Base-by-base conservation (phyloP, 768 basidiomycete genomes). In the Leccinum sublutescens region DNA sequence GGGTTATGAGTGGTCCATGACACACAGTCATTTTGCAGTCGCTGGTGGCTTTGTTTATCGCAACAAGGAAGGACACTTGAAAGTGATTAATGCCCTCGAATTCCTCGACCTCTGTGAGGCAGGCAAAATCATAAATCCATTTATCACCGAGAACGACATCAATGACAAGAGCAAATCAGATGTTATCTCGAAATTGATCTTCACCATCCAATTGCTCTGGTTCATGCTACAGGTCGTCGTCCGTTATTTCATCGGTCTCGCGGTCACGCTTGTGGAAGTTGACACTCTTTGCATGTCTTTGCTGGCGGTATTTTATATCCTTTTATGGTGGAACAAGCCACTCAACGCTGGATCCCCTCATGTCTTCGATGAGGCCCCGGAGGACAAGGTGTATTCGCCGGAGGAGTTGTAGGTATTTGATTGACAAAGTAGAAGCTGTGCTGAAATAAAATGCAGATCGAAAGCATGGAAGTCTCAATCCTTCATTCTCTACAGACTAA, bases 161-260 rank as follows among this genome's bases (percentile, higher is more conserved):
- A 40, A n/a, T 2, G 58, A 59, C 23, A 55, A 19, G 50, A 48
- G 55, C 45, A 60, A 52, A 36, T 52, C 45, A 4, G 59, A 56
- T 49, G 48, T 14, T 1, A 9, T 36, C 2, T 33, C 31, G 29
- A 61, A 58, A 12, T 9, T 36, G 4, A 34, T 58, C 14, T 49
- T 58, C 8, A 1, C 2, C 23, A 0, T 54, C 4, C 60, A 61
- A 7, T 12, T 58, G 15, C 2, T 40, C 27, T 58, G 56, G 50
- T 51, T 51, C 23, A 17, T 9, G 3, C 4, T 47, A 1, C 56
- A 58, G 40, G 19, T 19, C 4, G 11, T 14, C 14, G 48, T 31
- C 19, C 40, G 60, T 27, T 31, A 49, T 49, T 47, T 15, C 3
- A n/a, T 25, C 1, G 21, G 34, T 5, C 47, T 56, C 10, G 17